A percentile compares a stretch with the other conserved stretches of the same genome.
Evolutionary conservation across 192 early-diverging fungal genomes (phyloP).

Genomic region (Rhizophagus prolifer): DNA sequence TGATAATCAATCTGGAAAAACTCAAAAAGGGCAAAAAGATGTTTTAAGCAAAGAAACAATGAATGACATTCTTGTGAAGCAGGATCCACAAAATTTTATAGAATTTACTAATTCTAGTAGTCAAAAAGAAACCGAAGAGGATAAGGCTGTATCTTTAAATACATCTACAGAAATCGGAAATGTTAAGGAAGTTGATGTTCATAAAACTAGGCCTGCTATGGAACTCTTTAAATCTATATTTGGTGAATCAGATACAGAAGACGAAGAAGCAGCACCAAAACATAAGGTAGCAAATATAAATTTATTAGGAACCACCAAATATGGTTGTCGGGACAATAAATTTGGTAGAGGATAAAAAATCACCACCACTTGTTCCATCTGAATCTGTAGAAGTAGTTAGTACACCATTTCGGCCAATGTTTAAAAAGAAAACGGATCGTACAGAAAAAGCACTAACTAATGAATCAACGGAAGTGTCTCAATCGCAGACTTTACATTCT

Average conservation of each 20-base stretch:
- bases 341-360: background rate
- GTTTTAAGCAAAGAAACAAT: constrained; percentile 45
- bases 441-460: background rate
- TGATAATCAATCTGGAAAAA: constrained; percentile 31
- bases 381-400: background rate
- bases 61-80: constrained; percentile 37
- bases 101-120: background rate
- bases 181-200: constrained; percentile 16
- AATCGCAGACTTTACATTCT: background rate
- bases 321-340: background rate
- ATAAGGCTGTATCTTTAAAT: background rate
- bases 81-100: constrained; percentile 11
- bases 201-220: constrained; percentile 68
- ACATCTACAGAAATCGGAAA: constrained; percentile 7
- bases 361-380: background rate
- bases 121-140: constrained; percentile 20
- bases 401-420: constrained; percentile 38
- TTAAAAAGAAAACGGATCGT: constrained; percentile 29
- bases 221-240: constrained; percentile 89
- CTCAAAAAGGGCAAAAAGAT: constrained; percentile 39
- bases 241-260: constrained; percentile 60
- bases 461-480: background rate
- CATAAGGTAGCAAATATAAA: background rate
- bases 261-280: constrained; percentile 38
- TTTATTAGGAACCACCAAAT: constrained; percentile 3